Evolutionary conservation across 306 rosid species (phyloP), one percentile per base, ranked within the genome.

Genomic region (Trifolium repens): DNA sequence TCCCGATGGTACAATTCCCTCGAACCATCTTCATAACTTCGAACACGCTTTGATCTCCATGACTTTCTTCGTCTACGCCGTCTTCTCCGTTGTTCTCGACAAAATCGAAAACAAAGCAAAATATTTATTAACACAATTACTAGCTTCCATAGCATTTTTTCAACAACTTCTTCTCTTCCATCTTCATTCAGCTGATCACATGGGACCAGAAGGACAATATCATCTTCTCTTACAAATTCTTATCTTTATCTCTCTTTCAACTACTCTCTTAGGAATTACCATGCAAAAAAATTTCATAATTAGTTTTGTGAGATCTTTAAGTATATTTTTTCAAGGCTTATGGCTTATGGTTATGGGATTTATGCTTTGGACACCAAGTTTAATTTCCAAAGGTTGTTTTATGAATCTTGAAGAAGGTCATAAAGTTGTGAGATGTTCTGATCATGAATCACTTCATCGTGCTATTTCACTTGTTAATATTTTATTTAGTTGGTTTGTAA

Each of bases 171-270:
- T 94, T 14, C 91, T 94, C 10, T 91, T 89, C 55, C 93, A 84
- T 54, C 88, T 90, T 16, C 96, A 90, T 86, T 90, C 97, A 0
- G 81, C 97, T 0, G 98, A 91, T 43, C 98, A 94, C 78, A 72
- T 9, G 55, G 97, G 96, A 1, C 96, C 96, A 0, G 96, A 91
- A 55, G 98, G 97, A 5, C 98, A 90, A 24, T 94, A 86, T 82
- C 98, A 94, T 72, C 11, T 86, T 57, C 64, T 94, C 35, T 62
- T 94, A 0, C 94, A 90, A 61, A 61, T 91, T 0, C 13, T 94
- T 0, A 43, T 91, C 26, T 0, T 73, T 0, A 72, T 87, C 0
- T 90, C 90, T 4, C 19, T 94, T 0, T 32, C 62, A 47, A 86
- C 93, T 0, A 63, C 96, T 5, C 79, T 94, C 0, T 7, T 90